A percentile compares a stretch with the other conserved stretches of the same genome.
Evolutionary conservation across 257 asterid species (phyloP).

Genomic region (Lantana camara): DNA sequence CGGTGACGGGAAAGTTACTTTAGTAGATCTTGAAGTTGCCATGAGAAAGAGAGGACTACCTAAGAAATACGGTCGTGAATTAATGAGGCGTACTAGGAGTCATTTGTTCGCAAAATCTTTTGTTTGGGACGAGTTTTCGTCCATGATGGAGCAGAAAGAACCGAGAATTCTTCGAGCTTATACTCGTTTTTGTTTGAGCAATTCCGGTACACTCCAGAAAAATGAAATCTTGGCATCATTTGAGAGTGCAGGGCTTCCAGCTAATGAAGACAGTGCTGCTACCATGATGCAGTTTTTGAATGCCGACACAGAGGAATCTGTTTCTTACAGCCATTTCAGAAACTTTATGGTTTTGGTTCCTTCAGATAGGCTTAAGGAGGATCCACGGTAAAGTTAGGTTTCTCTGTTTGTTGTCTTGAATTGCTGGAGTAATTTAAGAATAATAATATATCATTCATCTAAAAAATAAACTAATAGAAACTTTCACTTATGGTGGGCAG

Average conservation of each 20-base stretch:
- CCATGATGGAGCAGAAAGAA: constrained; percentile 97
- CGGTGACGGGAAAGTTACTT: constrained; percentile 94
- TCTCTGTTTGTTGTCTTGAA: background rate
- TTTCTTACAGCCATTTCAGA: constrained; percentile 96
- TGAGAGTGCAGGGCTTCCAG: constrained; percentile 93
- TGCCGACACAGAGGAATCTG: constrained; percentile 82
- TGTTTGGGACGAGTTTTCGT: constrained; percentile 95
- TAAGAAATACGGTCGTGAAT: constrained; percentile 79
- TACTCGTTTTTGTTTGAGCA: constrained; percentile 95
- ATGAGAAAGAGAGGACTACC: constrained; percentile 94
- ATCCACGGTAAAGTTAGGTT: constrained; percentile 69
- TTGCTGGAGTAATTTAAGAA: too few relatives aligned
- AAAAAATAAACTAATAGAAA: constrained; percentile 2
- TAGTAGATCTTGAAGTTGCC: constrained; percentile 96
- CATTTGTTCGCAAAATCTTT: constrained; percentile 89
- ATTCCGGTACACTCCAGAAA: constrained; percentile 91
- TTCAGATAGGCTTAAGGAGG: constrained; percentile 97
- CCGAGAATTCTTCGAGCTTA: constrained; percentile 97
- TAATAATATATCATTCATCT: too few relatives aligned
- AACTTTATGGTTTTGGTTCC: constrained; percentile 97
- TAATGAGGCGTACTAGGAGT: constrained; percentile 89
- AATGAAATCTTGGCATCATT: constrained; percentile 88
- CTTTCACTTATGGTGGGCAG: constrained; percentile 41
- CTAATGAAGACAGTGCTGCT: constrained; percentile 96
- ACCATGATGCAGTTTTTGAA: constrained; percentile 98